These are phyloP conservation scores for Albatrellus ellisii DNA, from an alignment of 768 basidiomycete species.

Conservation along the genomic window DNA sequence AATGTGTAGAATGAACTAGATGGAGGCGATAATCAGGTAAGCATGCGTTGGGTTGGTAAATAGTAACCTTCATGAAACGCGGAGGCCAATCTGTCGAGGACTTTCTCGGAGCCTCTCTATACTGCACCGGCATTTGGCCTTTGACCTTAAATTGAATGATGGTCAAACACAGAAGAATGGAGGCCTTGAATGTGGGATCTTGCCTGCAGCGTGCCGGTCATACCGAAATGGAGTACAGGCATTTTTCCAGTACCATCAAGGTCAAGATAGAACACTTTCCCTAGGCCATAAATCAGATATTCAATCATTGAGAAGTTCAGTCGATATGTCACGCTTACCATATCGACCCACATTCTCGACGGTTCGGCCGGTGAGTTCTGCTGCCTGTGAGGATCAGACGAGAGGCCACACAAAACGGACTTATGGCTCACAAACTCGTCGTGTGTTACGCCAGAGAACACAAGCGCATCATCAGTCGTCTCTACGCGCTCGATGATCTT, in stretches of 20 bases:
- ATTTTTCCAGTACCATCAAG: slow-evolving; percentile 45
- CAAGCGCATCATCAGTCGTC: slow-evolving; percentile 45
- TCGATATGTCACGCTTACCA: slow-evolving; percentile 25
- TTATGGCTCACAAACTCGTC: slow-evolving; percentile 42
- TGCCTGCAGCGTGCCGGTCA: slow-evolving; percentile 77
- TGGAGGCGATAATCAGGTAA: neutral
- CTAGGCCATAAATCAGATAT: slow-evolving; percentile 17
- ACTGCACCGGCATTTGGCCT: slow-evolving; percentile 34
- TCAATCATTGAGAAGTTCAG: neutral
- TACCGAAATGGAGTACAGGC: slow-evolving; percentile 72
- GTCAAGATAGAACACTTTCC: slow-evolving; percentile 55
- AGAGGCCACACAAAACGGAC: neutral
- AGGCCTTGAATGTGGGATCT: neutral
- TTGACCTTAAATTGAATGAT: slow-evolving; percentile 25
- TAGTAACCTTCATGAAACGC: slow-evolving; percentile 44
- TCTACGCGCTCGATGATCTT: slow-evolving; percentile 44
- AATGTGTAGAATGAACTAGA: slow-evolving; percentile 52
- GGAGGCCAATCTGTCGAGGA: slow-evolving; percentile 47
- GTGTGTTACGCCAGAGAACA: slow-evolving; percentile 44
- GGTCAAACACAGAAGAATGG: neutral
- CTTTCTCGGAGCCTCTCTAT: slow-evolving; percentile 31
- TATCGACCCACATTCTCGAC: slow-evolving; percentile 38
- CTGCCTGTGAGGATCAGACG: slow-evolving; percentile 27
- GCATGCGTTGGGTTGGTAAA: neutral
- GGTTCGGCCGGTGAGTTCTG: slow-evolving; percentile 36